A percentile compares a stretch with the other conserved stretches of the same genome.
Conservation (phyloP, 345 rosid species). For the Microcos paniculata region DNA sequence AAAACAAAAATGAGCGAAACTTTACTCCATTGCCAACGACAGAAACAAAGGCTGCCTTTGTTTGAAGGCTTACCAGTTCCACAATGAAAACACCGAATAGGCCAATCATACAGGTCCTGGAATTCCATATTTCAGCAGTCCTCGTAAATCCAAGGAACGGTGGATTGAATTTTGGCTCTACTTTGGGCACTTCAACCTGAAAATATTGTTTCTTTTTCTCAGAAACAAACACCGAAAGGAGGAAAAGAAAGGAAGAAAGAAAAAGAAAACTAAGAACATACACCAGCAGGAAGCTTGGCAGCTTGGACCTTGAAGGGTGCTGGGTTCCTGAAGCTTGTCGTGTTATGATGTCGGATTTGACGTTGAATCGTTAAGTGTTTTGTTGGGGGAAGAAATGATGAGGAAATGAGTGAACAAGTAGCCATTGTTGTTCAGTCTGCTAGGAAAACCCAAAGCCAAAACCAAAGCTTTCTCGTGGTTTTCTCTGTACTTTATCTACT, state of each 20-base stretch:
- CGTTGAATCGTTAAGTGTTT: constrained; percentile 18
- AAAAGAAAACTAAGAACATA: constrained; percentile 14
- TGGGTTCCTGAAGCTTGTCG: constrained; percentile 24
- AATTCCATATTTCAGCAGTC: constrained; percentile 86
- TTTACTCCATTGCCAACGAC: neutral
- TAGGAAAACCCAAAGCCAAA: neutral
- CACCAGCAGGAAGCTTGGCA: constrained; percentile 68
- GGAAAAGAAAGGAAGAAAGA: neutral
- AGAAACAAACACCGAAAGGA: neutral
- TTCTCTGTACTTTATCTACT: constrained; percentile 16
- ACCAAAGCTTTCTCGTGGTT: neutral
- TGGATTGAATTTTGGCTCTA: constrained; percentile 57
- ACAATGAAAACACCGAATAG: constrained; percentile 64
- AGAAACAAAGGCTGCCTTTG: neutral
- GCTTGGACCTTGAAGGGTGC: constrained; percentile 43
- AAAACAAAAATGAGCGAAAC: too few relatives aligned
- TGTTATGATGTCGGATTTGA: constrained; percentile 12
- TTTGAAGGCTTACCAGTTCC: constrained; percentile 52
- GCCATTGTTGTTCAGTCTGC: constrained; percentile 23
- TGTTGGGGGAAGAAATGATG: constrained; percentile 29
- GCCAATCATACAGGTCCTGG: constrained; percentile 95
- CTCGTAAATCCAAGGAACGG: constrained; percentile 78
- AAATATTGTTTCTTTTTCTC: neutral
- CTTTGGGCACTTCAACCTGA: constrained; percentile 72
- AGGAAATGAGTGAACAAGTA: constrained; percentile 22